Evolutionary conservation across 176 grass and related monocot genomes (phyloP), one percentile per base, ranked within the genome.

Genomic region (Carex myosuroides): DNA sequence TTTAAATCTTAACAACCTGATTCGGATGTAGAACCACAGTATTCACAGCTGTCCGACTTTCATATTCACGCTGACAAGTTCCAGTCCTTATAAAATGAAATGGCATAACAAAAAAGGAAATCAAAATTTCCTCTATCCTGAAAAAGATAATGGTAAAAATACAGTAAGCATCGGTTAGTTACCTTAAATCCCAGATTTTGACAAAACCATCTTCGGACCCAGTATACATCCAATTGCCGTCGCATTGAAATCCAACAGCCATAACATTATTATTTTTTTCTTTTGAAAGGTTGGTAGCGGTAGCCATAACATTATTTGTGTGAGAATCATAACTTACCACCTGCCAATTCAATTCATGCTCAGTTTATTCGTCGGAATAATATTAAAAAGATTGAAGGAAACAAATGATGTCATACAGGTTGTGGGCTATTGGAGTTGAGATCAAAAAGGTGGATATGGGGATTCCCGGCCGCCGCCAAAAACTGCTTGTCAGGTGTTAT

Each of bases 181-280:
- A 95, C 93, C 96, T 85, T 20, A 99, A 88, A 85, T 99, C 96
- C 96, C 96, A 99, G 13, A 99, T 99, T 91, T 87, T 94, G 29
- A 99, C 96, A 79, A 93, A 95, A 14, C 96, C 96, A 67, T 99
- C 96, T 88, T 99, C 96, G 72, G 96, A 99, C 64, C 93, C 96
- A 13, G 96, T 95, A 61, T 99, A 95, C 96, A 99, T 99, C 96
- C 96, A 99, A 81, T 99, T 99, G 67, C 96, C 96, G 63, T 98
- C 91, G 53, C 96, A 98, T 85, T 98, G 96, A 81, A 98, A 98
- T 60, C 96, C 96, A 88, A 98, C 91, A 22, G 96, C 91, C 93
- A 98, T 98, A 71, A 98, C 96, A 89, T 98, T 98, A 90, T 86
- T 98, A 26, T 26, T 26, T 26, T 26, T 26, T 26, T 26, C 26